Evolutionary conservation across 345 rosid species (phyloP), one percentile per base, ranked within the genome.

Genomic region (Eucalyptus albens): DNA sequence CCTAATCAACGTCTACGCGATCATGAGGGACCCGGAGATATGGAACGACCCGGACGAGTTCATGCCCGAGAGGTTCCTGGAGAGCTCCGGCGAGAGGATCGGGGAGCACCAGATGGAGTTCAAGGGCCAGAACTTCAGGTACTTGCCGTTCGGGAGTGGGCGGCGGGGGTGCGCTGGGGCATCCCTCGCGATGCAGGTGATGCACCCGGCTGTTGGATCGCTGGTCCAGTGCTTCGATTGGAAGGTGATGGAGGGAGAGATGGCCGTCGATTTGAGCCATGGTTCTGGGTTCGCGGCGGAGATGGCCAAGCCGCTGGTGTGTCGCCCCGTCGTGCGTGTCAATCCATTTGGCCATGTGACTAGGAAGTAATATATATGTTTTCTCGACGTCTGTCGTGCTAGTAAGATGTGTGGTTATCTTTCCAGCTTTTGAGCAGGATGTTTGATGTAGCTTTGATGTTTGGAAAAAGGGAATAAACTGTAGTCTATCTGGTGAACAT

Each of bases 211-310:
- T 0, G 53, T 92, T 3, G 95, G 93, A 37, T 92, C 94, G 11
- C 59, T 94, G 81, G 91, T 90, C 11, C 96, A 94, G 83, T 93
- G 94, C 91, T 92, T 94, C 86, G 94, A 94, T 77, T 93, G 95
- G 96, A 91, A 91, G 85, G 87, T 90, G 29, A 86, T 87, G 50
- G 91, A 50, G 31, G 91, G 80, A 49, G 92, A 90, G 5, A 87
- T 69, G 51, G 37, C 49, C 11, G 89, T 93, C 59, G 93, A 92
- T 55, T 13, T 90, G 29, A 67, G 50, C 51, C 29, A 51, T 6
- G 92, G 91, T 47, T 72, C 93, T 8, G 93, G 90, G 6, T 86
- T 89, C 83, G 50, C 87, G 11, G 94, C 93, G 24, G 94, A 92
- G 80, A 93, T 94, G 96, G 94, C 96, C 15, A 91, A 55, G 15